These are phyloP conservation scores for Cucurbita ficifolia DNA, from an alignment of 306 rosid genomes.

Conservation along the genomic window DNA sequence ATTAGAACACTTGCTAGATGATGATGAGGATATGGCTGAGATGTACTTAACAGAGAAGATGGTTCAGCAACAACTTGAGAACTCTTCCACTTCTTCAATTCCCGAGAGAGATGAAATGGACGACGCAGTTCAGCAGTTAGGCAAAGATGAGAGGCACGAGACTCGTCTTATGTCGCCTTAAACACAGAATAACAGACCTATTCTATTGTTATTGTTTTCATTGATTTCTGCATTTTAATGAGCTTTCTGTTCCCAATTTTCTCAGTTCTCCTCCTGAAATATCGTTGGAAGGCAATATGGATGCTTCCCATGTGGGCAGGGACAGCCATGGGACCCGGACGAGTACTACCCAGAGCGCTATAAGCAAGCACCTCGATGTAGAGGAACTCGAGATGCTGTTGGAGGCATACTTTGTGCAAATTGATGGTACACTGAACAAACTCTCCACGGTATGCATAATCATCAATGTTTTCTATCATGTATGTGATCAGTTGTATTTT, in stretches of 20 bases:
- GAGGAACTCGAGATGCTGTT: constrained; percentile 98
- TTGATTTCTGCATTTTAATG: neutral
- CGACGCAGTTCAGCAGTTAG: constrained; percentile 22
- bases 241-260: neutral
- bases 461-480: neutral
- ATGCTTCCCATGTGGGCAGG: constrained; percentile 21
- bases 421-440: constrained; percentile 79
- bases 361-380: constrained; percentile 63
- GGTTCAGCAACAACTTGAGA: constrained; percentile 37
- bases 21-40: constrained; percentile 98
- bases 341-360: constrained; percentile 46
- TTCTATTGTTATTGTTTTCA: neutral
- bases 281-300: constrained; percentile 33
- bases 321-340: constrained; percentile 62
- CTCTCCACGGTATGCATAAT: constrained; percentile 37
- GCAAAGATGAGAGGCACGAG: constrained; percentile 36
- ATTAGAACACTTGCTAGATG: constrained; percentile 85
- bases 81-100: constrained; percentile 49
- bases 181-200: neutral
- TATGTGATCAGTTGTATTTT: neutral
- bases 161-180: constrained; percentile 3
- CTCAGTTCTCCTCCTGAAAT: constrained; percentile 41
- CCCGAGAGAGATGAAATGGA: constrained; percentile 23
- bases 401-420: constrained; percentile 95
- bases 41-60: constrained; percentile 86